Evolutionary conservation across 2,329 filamentous ascomycete genomes (phyloP).

Genomic region (Fusarium sambucinum): DNA sequence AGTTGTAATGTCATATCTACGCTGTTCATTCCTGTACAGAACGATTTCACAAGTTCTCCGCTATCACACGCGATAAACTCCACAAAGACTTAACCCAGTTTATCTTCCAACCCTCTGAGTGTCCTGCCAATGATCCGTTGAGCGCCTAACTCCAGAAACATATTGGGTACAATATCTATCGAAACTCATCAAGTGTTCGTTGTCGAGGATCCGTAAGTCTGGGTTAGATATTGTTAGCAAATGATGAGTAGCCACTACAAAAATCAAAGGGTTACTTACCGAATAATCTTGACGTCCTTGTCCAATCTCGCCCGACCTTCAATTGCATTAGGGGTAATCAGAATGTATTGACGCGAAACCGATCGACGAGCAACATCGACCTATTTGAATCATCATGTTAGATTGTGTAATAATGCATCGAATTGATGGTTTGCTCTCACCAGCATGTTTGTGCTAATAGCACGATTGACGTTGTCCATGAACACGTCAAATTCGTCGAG

Average conservation of each 20-base stretch:
- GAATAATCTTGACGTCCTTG: slow-evolving; percentile 82
- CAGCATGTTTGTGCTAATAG: slow-evolving; percentile 93
- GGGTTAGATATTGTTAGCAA: slow-evolving; percentile 42
- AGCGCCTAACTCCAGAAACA: slow-evolving; percentile 26
- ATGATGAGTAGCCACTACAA: background rate
- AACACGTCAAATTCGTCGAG: slow-evolving; percentile 99
- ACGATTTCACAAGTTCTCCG: slow-evolving; percentile 15
- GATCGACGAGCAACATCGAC: slow-evolving; percentile 86
- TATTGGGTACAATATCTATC: slow-evolving; percentile 12
- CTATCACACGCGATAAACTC: slow-evolving; percentile 33
- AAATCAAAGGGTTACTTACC: slow-evolving; percentile 58
- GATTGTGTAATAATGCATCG: background rate
- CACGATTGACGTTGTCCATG: slow-evolving; percentile 97
- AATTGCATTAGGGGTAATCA: slow-evolving; percentile 94
- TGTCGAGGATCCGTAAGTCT: slow-evolving; percentile 72
- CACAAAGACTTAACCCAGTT: slow-evolving; percentile 4
- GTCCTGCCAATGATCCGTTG: slow-evolving; percentile 15
- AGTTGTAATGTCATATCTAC: slow-evolving; percentile 23
- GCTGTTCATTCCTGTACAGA: slow-evolving; percentile 17
- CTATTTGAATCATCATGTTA: slow-evolving; percentile 55
- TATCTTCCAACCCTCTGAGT: slow-evolving; percentile 16
- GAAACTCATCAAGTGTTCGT: slow-evolving; percentile 54
- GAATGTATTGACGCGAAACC: slow-evolving; percentile 92
- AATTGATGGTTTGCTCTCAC: slow-evolving; percentile 62
- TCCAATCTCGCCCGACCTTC: slow-evolving; percentile 67